A percentile compares a stretch with the other conserved stretches of the same genome.
Evolutionary conservation across 805 yeast genomes (phyloP).

Genomic region (Yarrowia sp.): DNA sequence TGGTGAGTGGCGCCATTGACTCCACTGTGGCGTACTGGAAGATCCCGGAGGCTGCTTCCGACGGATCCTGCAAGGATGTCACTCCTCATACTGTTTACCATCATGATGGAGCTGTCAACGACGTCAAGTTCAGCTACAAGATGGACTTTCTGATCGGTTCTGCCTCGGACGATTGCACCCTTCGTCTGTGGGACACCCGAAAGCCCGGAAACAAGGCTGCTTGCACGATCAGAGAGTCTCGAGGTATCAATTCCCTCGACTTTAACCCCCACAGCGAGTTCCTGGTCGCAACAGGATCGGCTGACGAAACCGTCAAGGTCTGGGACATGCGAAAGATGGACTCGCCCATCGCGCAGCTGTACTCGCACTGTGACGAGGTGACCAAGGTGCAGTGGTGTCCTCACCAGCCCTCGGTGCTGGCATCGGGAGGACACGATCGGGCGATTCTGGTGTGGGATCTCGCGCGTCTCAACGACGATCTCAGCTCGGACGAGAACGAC

Average conservation of each 20-base stretch:
- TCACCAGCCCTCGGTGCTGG: constrained; percentile 58
- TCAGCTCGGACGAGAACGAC: constrained; percentile 61
- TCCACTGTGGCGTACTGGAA: constrained; percentile 77
- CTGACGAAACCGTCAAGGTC: constrained; percentile 72
- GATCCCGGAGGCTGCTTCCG: constrained; percentile 33
- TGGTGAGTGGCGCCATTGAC: constrained; percentile 73
- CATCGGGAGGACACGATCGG: constrained; percentile 70
- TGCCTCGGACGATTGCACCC: constrained; percentile 69
- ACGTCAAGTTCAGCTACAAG: constrained; percentile 63
- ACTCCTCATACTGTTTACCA: constrained; percentile 59
- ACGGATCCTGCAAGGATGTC: constrained; percentile 17
- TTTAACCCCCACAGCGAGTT: constrained; percentile 64
- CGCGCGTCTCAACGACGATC: constrained; percentile 59
- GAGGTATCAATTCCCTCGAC: constrained; percentile 70
- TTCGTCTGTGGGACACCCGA: constrained; percentile 69
- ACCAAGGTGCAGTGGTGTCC: constrained; percentile 64
- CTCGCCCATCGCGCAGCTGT: constrained; percentile 66
- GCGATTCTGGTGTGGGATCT: constrained; percentile 80
- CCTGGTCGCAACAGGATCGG: constrained; percentile 76
- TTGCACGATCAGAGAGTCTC: constrained; percentile 56
- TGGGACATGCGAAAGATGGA: constrained; percentile 76
- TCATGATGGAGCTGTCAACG: constrained; percentile 70
- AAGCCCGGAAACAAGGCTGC: constrained; percentile 51
- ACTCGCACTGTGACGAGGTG: constrained; percentile 68
- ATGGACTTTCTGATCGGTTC: constrained; percentile 64